These are phyloP conservation scores for Citropsis articulata DNA, from an alignment of 345 rosid species.

Conservation along the genomic window DNA sequence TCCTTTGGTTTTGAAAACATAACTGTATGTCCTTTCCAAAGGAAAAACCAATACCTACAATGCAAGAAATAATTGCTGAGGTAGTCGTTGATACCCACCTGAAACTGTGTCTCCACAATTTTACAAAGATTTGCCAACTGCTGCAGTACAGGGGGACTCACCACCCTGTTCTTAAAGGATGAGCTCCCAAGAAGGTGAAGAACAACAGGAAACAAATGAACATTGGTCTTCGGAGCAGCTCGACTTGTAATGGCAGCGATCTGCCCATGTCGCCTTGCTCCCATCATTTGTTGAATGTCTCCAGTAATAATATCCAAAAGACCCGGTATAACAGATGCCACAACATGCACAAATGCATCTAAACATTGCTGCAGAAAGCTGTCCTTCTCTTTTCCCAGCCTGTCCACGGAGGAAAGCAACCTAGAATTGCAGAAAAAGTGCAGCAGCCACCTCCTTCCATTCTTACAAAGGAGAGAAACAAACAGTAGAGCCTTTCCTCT, in stretches of 20 bases:
- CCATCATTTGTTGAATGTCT: conserved; percentile 82
- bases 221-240: conserved; percentile 58
- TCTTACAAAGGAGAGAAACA: conserved; percentile 86
- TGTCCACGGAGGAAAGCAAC: conserved; percentile 77
- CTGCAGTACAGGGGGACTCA: conserved; percentile 58
- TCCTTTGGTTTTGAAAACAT: not conserved
- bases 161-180: conserved; percentile 72
- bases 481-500: conserved; percentile 76
- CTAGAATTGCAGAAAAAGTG: conserved; percentile 75
- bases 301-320: conserved; percentile 68
- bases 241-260: conserved; percentile 59
- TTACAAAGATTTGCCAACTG: conserved; percentile 83
- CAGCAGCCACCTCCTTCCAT: conserved; percentile 78
- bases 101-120: conserved; percentile 82
- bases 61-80: conserved; percentile 1
- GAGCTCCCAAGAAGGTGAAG: conserved; percentile 90
- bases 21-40: not conserved
- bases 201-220: conserved; percentile 74
- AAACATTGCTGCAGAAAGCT: conserved; percentile 68
- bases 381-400: conserved; percentile 89
- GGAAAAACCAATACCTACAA: not conserved
- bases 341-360: conserved; percentile 64
- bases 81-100: conserved; percentile 43
- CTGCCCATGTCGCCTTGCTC: conserved; percentile 82
- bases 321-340: conserved; percentile 64